Conservation (phyloP, 2,329 filamentous ascomycete genomes). For the Pseudogymnoascus sp. region DNA sequence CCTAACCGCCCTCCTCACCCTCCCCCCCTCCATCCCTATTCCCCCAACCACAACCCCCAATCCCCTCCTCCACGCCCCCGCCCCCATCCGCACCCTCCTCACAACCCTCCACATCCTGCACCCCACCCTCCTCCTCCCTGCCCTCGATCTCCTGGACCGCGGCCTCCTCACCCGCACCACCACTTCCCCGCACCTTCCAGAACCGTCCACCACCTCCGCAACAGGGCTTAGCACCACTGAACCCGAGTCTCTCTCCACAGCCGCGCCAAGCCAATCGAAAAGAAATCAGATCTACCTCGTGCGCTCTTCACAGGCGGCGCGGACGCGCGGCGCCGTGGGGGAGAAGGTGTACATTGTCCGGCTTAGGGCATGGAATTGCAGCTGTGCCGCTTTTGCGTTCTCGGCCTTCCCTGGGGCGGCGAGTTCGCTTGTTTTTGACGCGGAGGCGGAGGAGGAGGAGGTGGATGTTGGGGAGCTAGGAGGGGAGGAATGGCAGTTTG, state of each 20-base stretch:
- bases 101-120: constrained; percentile 50
- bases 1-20: constrained; percentile 25
- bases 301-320: constrained; percentile 41
- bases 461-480: constrained; percentile 10
- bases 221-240: neutral
- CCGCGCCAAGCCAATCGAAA: constrained; percentile 2
- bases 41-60: neutral
- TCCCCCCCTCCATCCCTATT: constrained; percentile 9
- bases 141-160: constrained; percentile 80
- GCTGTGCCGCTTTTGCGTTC: constrained; percentile 76
- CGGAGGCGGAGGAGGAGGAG: constrained; percentile 15
- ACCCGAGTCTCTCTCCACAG: neutral
- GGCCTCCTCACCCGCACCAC: constrained; percentile 55
- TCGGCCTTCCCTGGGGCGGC: constrained; percentile 48
- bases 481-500: constrained; percentile 33
- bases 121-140: constrained; percentile 68
- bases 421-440: neutral
- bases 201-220: constrained; percentile 11
- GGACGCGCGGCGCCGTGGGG: constrained; percentile 24
- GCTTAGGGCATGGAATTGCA: constrained; percentile 75
- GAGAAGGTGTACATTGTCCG: constrained; percentile 58
- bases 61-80: constrained; percentile 18
- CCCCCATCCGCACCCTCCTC: constrained; percentile 25
- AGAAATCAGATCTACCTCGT: constrained; percentile 50
- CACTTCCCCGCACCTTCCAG: neutral